phyloP scores from a whole-genome alignment of 257 asterid species.

The Perilla frutescens region DNA sequence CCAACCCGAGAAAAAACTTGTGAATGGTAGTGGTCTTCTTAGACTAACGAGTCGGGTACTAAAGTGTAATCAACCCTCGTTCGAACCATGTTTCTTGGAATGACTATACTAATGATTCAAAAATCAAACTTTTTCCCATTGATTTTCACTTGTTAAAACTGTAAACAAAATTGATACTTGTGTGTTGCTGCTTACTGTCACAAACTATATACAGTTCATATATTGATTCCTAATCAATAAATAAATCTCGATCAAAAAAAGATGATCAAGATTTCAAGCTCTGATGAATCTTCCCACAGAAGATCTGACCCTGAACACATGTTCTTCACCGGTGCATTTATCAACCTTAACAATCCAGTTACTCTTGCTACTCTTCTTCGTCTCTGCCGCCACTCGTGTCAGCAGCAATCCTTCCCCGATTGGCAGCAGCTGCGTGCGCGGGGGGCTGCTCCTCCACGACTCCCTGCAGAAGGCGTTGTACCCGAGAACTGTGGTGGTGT shows the following conservation, averaged over 20 bases:
- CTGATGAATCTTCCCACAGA: slow-evolving; percentile 49
- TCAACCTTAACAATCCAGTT: slow-evolving; percentile 81
- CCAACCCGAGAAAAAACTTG: no score
- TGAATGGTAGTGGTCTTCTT: no score
- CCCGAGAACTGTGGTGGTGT: slow-evolving; percentile 52
- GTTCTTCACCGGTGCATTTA: slow-evolving; percentile 75
- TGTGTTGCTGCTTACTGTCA: slow-evolving; percentile 8
- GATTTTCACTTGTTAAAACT: no score
- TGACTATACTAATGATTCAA: no score
- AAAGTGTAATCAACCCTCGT: no score
- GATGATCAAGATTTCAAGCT: slow-evolving; percentile 40
- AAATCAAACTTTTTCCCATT: no score
- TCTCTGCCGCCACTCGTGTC: slow-evolving; percentile 46
- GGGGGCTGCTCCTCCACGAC: slow-evolving; percentile 60
- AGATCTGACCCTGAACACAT: slow-evolving; percentile 66
- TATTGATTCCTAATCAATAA: not conserved
- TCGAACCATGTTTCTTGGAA: no score
- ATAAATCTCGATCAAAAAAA: slow-evolving; percentile 14
- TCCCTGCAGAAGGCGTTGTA: slow-evolving; percentile 77
- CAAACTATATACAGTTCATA: slow-evolving; percentile 41
- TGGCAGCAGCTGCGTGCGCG: slow-evolving; percentile 67
- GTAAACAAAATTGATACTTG: slow-evolving; percentile 16
- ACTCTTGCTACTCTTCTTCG: slow-evolving; percentile 38
- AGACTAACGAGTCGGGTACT: no score
- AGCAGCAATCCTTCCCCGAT: slow-evolving; percentile 81